Evolutionary conservation across 1,284 basidiomycete genomes (phyloP).

Genomic region (Lignosus rhinocerotis): DNA sequence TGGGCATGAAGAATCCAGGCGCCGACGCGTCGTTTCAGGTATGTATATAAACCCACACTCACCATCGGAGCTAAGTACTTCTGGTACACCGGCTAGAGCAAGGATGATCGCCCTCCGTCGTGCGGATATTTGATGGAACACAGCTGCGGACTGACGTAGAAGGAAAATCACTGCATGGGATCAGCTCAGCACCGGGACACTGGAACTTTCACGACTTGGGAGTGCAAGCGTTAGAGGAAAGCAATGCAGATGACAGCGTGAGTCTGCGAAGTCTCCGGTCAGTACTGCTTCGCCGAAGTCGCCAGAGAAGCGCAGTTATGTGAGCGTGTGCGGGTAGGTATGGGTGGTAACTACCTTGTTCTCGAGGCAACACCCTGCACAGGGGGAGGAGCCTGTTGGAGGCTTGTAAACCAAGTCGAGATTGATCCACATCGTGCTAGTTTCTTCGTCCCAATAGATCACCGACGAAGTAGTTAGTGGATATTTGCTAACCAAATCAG

Average conservation of each 20-base stretch:
- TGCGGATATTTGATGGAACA: constrained; percentile 19
- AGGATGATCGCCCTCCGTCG: constrained; percentile 20
- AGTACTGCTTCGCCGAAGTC: constrained; percentile 7
- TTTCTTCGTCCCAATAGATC: neutral
- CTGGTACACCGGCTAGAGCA: constrained; percentile 3
- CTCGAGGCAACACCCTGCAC: neutral
- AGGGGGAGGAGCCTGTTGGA: too few species aligned
- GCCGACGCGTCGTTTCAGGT: constrained; percentile 20
- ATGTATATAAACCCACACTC: constrained; percentile 21
- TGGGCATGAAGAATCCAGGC: constrained; percentile 4
- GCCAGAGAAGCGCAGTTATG: constrained; percentile 4
- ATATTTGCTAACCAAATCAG: neutral
- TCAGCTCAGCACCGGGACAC: neutral
- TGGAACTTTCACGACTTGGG: neutral
- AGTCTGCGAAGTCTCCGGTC: constrained; percentile 2
- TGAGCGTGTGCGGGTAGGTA: neutral
- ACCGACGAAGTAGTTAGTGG: neutral
- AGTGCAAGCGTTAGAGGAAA: neutral
- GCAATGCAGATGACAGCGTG: constrained; percentile 12
- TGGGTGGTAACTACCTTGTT: neutral
- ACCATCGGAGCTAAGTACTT: neutral
- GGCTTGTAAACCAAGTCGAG: neutral
- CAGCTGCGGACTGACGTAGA: constrained; percentile 5
- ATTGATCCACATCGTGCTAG: neutral
- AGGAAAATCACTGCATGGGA: constrained; percentile 18